phyloP scores from a whole-genome alignment of 1,139 yeast genomes.

The Lodderomyces theae region DNA sequence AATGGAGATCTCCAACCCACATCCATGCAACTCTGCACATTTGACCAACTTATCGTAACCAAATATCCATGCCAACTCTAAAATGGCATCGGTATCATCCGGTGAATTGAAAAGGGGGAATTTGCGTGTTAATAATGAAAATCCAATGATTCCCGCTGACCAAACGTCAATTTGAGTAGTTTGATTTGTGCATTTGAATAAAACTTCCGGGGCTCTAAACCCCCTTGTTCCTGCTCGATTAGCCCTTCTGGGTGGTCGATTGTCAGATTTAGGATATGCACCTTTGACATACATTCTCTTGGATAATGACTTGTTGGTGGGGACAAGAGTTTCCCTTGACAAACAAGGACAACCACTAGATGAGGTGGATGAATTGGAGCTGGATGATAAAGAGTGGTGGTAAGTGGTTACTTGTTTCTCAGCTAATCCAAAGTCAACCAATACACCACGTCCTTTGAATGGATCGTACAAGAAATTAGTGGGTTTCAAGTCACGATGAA shows the following conservation, averaged over 20 bases:
- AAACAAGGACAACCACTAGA: conserved; percentile 30
- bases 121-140: conserved; percentile 67
- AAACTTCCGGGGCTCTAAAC: conserved; percentile 91
- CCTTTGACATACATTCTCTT: conserved; percentile 46
- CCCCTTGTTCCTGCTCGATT: conserved; percentile 98
- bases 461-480: conserved; percentile 84
- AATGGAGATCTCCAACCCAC: conserved; percentile 70
- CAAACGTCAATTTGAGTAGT: conserved; percentile 80
- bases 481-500: conserved; percentile 89
- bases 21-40: conserved; percentile 84
- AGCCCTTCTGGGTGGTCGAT: conserved; percentile 86
- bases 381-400: not conserved
- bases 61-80: conserved; percentile 81
- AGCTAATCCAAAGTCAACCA: conserved; percentile 92
- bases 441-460: conserved; percentile 70
- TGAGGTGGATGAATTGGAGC: not conserved
- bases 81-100: conserved; percentile 87
- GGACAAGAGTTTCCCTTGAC: conserved; percentile 19
- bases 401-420: conserved; percentile 38
- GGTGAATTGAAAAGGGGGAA: conserved; percentile 88
- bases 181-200: conserved; percentile 84
- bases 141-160: conserved; percentile 87
- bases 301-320: conserved; percentile 23
- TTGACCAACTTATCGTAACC: conserved; percentile 72
- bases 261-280: conserved; percentile 79